Evolutionary conservation across 2,329 filamentous ascomycete genomes (phyloP).

Genomic region (Ustilaginoidea virens): DNA sequence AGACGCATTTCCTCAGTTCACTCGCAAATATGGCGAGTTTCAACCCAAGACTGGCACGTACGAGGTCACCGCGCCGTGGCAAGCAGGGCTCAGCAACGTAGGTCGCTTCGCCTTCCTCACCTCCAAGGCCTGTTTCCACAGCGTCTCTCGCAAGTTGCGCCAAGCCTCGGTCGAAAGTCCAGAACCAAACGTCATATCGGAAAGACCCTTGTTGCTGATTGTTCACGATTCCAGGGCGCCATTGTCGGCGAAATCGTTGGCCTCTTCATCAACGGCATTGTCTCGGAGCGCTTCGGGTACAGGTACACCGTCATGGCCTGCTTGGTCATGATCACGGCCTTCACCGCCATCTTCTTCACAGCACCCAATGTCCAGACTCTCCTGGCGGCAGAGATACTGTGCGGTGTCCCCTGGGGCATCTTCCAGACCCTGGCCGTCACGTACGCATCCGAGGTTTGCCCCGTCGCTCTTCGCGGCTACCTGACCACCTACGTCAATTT

Average conservation of each 20-base stretch:
- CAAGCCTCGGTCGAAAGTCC: too few species aligned
- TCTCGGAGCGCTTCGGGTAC: constrained; percentile 54
- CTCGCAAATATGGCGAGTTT: constrained; percentile 38
- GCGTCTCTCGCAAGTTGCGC: too few species aligned
- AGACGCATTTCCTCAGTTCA: constrained; percentile 42
- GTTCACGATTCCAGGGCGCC: constrained; percentile 8
- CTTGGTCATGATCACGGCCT: constrained; percentile 35
- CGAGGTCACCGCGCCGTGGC: constrained; percentile 45
- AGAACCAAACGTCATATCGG: too few species aligned
- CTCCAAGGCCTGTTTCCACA: background rate
- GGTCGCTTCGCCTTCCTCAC: constrained; percentile 9
- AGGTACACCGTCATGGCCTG: constrained; percentile 46
- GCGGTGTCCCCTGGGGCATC: constrained; percentile 46
- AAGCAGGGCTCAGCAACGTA: constrained; percentile 42
- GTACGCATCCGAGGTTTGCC: constrained; percentile 59
- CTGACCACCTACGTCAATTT: constrained; percentile 63
- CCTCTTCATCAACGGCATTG: constrained; percentile 47
- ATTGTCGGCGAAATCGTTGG: constrained; percentile 47
- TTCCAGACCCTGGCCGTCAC: constrained; percentile 45
- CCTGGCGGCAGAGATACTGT: constrained; percentile 45
- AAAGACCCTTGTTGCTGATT: background rate
- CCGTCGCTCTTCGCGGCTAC: constrained; percentile 54
- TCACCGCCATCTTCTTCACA: constrained; percentile 51
- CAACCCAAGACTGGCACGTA: constrained; percentile 26
- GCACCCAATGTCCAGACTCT: constrained; percentile 42